Conservation (phyloP, 2,329 filamentous ascomycete species). For the Penicillium sp. region DNA sequence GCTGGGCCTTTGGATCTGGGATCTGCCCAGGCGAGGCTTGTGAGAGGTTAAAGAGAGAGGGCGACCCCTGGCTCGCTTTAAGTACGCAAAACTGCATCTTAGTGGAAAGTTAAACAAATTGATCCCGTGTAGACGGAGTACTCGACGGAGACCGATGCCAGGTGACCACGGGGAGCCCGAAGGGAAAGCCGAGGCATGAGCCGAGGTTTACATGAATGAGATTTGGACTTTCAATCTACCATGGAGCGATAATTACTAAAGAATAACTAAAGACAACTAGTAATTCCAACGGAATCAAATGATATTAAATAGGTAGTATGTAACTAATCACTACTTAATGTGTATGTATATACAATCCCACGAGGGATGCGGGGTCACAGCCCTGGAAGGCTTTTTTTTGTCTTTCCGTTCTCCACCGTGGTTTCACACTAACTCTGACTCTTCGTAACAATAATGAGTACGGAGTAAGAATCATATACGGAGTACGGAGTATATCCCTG, state of each 20-base stretch:
- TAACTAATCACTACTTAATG: too few species aligned
- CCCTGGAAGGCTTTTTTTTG: neutral
- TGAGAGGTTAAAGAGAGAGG: neutral
- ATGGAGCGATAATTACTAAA: too few species aligned
- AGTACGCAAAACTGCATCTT: neutral
- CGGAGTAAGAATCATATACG: neutral
- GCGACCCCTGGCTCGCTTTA: neutral
- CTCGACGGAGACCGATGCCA: neutral
- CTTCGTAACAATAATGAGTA: neutral
- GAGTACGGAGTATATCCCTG: too few species aligned
- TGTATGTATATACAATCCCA: neutral
- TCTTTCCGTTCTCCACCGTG: neutral
- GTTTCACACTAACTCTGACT: neutral
- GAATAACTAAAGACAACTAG: too few species aligned
- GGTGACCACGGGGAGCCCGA: neutral
- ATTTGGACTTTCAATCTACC: neutral
- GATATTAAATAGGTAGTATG: too few species aligned
- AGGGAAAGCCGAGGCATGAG: neutral
- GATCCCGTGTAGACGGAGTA: neutral
- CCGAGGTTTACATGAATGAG: neutral
- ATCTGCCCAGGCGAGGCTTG: neutral
- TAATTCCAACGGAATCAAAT: too few species aligned
- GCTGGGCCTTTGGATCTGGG: neutral
- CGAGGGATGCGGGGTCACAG: neutral
- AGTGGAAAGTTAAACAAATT: neutral